Evolutionary conservation across 2,329 filamentous ascomycete genomes (phyloP), one percentile per base, ranked within the genome.

Genomic region (Monascus ruber): DNA sequence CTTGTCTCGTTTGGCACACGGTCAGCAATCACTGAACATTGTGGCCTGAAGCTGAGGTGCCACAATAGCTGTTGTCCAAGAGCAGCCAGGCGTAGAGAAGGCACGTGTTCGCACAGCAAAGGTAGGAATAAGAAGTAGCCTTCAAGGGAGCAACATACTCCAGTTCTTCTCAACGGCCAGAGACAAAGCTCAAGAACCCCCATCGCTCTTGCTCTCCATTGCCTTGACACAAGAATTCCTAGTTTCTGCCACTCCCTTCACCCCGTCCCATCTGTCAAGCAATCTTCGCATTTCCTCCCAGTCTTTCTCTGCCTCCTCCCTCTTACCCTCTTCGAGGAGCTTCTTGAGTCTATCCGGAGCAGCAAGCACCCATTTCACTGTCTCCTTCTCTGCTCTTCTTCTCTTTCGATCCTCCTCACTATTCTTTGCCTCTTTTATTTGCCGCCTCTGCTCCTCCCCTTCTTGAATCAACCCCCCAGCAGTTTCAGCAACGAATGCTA

Each of bases 341-440:
- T 40, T 47, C 40, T 56, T 51, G 39, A 72, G 42, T 28, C 60
- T 58, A 41, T 39, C 52, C n/a, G 63, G 69, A 39, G 58, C 56
- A 32, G 46, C 59, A 28, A 70, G 46, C 17, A 65, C 65, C 68
- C 68, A 70, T 42, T 53, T 54, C 6, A 70, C 67, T 24, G 64
- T 68, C 34, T 65, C 58, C 46, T 54, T 63, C 39, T 69, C 58
- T 3, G 41, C 45, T 38, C 42, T 51, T 31, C 50, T 54, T 5
- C 46, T 38, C n/a, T 47, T 42, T 1, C 38, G 6, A 25, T 24
- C 39, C 17, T 42, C 43, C 31, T 46, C 45, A 24, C 42, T 39
- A 32, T 33, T 35, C 34, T 51, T 52, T 17, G 49, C 51, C 42
- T 55, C 53, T 33, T 48, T 52, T 27, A 57, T 56, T 36, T 46